Evolutionary conservation across 2,329 filamentous ascomycete species (phyloP), one percentile per base, ranked within the genome.

Genomic region (Diaporthe ampelina): DNA sequence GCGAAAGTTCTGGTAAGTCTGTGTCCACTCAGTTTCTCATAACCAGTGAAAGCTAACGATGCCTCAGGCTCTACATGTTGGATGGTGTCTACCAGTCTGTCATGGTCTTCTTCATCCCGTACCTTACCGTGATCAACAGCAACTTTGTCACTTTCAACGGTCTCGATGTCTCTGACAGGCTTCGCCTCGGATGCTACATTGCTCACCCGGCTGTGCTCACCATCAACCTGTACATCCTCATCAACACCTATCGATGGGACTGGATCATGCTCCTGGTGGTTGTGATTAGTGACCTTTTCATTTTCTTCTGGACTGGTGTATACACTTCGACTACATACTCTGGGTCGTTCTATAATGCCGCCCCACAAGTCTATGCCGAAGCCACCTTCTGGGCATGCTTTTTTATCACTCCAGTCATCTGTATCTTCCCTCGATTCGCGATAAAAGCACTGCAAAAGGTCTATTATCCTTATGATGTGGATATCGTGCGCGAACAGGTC

Each of bases 231-330:
- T 99, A 98, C 86, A 94, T 99, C 78, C 87, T 99, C 77, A 92
- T 98, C 86, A 99, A 99, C 84, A 97, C 94, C 0, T 98, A 98
- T 83, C 91, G 96, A 75, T 99, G 97, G 97, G 97, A 99, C 83
- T 99, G 96, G 96, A 88, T 99, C 79, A 97, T 97, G 85, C 84
- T 95, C 29, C 86, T 98, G 74, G 93, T 98, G 76, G 93, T 97
- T 69, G 84, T 85, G 32, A 89, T 98, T 82, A 98, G 95, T 84
- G 93, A 94, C 76, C 82, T 98, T 40, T 90, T 98, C 79, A 91
- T 98, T 80, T 99, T 95, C 88, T 93, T 97, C 86, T 98, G 97
- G 95, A 98, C 97, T 8, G 97, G 95, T 40, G 89, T 97, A 50
- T 99, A 97, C 85, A 89, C 89, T 0, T 83, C 88, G 4, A 85